Conservation (phyloP, 768 basidiomycete species). For the Glaciozyma martinii region DNA sequence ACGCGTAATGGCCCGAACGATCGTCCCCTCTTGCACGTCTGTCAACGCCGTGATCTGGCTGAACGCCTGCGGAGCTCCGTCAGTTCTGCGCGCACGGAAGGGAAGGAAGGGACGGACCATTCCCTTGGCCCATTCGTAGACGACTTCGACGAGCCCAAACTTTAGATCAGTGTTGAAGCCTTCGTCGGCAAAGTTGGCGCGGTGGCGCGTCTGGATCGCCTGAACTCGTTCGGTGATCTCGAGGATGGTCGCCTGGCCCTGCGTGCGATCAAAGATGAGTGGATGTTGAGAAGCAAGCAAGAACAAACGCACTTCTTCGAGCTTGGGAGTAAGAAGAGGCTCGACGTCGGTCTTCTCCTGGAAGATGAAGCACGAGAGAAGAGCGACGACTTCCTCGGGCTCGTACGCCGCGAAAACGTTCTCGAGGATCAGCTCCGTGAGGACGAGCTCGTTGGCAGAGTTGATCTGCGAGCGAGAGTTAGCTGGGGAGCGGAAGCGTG, state of each 20-base stretch:
- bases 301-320: conserved; percentile 49
- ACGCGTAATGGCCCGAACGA: conserved; percentile 90
- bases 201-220: conserved; percentile 66
- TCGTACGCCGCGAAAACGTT: conserved; percentile 84
- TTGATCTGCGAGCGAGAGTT: conserved; percentile 61
- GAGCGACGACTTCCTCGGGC: conserved; percentile 90
- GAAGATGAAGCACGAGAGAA: conserved; percentile 93
- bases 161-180: conserved; percentile 54
- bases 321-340: conserved; percentile 66
- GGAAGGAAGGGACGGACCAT: conserved; percentile 57
- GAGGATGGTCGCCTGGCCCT: conserved; percentile 66
- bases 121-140: conserved; percentile 98
- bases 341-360: conserved; percentile 94
- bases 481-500: background rate
- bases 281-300: background rate
- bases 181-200: conserved; percentile 58
- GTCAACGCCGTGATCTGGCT: conserved; percentile 86
- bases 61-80: conserved; percentile 60
- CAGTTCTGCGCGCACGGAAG: background rate
- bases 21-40: conserved; percentile 91
- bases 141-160: conserved; percentile 86
- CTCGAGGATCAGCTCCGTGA: conserved; percentile 94
- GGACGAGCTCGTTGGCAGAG: conserved; percentile 89
- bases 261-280: background rate
- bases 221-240: conserved; percentile 69